Percentiles rank a stretch among this genome's conserved stretches.
Evolutionary conservation across 331 rosid genomes (phyloP).

Genomic region (Pyracantha coccinea): DNA sequence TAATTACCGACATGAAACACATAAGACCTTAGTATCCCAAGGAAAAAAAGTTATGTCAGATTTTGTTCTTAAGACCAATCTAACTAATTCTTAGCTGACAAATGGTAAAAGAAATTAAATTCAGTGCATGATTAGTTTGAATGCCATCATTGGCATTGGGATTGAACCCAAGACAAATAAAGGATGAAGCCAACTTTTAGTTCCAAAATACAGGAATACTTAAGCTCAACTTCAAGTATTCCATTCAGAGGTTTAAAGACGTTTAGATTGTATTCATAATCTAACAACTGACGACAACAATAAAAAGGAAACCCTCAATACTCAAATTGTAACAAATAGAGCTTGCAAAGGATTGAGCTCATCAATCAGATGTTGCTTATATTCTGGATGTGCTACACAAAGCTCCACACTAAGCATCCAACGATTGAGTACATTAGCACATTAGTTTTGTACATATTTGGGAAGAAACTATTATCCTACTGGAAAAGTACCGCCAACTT

Average conservation of each 20-base stretch:
- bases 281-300: neutral
- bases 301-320: neutral
- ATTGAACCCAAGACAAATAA: too few species aligned
- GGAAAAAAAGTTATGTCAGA: neutral
- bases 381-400: neutral
- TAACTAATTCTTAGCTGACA: neutral
- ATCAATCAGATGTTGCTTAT: neutral
- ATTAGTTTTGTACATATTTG: neutral
- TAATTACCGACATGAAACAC: neutral
- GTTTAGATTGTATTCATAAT: neutral
- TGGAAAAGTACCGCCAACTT: neutral
- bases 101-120: neutral
- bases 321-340: neutral
- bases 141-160: too few species aligned
- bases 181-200: neutral
- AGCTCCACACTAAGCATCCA: neutral
- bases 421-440: neutral
- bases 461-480: neutral
- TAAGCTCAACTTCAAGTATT: neutral
- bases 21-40: neutral
- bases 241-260: neutral
- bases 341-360: neutral
- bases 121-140: neutral
- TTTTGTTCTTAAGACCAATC: neutral
- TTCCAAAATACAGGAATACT: neutral